A percentile compares a stretch with the other conserved stretches of the same genome.
Conservation (phyloP, 192 early-diverging fungal genomes). For the Coemansia sp. region DNA sequence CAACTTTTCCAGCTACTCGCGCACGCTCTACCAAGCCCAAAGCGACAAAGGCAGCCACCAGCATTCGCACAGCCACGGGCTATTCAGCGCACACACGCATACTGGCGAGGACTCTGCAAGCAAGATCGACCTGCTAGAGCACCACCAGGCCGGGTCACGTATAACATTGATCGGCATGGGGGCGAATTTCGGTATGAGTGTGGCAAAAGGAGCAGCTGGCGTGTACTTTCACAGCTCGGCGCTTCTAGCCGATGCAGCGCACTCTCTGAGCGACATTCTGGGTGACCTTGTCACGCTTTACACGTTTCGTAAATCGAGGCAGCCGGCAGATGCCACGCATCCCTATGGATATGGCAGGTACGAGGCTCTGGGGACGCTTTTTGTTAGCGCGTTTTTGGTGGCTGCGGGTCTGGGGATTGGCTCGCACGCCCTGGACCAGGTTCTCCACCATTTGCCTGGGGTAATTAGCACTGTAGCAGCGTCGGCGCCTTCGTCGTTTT, state of each 20-base stretch:
- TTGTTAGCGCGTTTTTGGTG: conserved; percentile 68
- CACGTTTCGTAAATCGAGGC: conserved; percentile 68
- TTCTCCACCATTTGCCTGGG: conserved; percentile 39
- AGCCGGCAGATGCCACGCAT: conserved; percentile 57
- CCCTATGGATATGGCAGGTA: conserved; percentile 73
- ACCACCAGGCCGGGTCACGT: conserved; percentile 58
- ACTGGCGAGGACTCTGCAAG: conserved; percentile 18
- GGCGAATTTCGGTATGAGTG: conserved; percentile 61
- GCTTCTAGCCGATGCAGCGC: conserved; percentile 75
- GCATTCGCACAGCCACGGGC: conserved; percentile 23
- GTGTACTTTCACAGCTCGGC: conserved; percentile 72
- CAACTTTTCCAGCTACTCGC: conserved; percentile 38
- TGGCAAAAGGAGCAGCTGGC: conserved; percentile 64
- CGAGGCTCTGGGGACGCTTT: conserved; percentile 63
- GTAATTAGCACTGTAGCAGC: neutral
- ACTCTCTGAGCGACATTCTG: conserved; percentile 73
- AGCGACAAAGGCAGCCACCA: conserved; percentile 1
- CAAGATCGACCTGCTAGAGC: conserved; percentile 47
- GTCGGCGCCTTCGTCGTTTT: conserved; percentile 13
- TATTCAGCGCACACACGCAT: conserved; percentile 21
- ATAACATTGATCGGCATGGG: conserved; percentile 68
- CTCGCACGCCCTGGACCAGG: conserved; percentile 60
- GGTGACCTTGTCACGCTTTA: conserved; percentile 81
- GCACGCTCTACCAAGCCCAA: neutral
- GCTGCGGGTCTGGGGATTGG: conserved; percentile 67